Evolutionary conservation across 208 protist genomes (phyloP).

Genomic region (Crithidia brevicula): DNA sequence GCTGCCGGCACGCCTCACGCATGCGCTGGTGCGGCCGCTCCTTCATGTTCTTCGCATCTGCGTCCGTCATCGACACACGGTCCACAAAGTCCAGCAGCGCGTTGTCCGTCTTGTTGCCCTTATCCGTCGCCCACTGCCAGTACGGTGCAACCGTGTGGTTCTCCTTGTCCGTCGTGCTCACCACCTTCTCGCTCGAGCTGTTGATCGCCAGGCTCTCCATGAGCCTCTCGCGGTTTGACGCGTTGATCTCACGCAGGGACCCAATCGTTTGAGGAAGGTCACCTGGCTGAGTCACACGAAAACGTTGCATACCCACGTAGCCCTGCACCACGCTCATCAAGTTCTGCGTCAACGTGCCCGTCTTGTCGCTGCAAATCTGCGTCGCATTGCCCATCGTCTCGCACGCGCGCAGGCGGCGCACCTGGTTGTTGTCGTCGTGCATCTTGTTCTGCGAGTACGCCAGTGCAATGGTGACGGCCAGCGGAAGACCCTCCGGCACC

Average conservation of each 20-base stretch:
- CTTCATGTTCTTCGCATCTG: conserved; percentile 35
- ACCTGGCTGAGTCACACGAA: neutral
- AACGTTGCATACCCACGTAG: conserved; percentile 11
- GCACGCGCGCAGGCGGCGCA: conserved; percentile 96
- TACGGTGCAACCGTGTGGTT: conserved; percentile 33
- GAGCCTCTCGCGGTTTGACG: neutral
- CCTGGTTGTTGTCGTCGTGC: conserved; percentile 99
- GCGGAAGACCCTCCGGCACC: conserved; percentile 97
- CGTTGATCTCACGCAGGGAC: conserved; percentile 12
- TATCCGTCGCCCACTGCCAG: conserved; percentile 73
- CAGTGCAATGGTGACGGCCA: conserved; percentile 98
- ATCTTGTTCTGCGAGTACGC: conserved; percentile 98
- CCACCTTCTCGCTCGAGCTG: conserved; percentile 82
- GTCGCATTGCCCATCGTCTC: conserved; percentile 98
- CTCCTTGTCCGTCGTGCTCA: conserved; percentile 44
- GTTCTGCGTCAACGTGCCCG: conserved; percentile 98
- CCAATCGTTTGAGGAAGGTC: neutral
- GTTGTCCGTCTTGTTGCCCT: conserved; percentile 91
- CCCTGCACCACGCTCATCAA: conserved; percentile 72
- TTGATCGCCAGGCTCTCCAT: conserved; percentile 55
- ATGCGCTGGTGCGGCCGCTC: conserved; percentile 62
- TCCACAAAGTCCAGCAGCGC: conserved; percentile 84
- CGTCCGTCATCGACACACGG: conserved; percentile 39
- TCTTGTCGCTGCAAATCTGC: conserved; percentile 99
- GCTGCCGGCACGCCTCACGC: conserved; percentile 39